Base-by-base conservation (phyloP, 2,329 filamentous ascomycete species). In the Calonectria pseudoturangicola region DNA sequence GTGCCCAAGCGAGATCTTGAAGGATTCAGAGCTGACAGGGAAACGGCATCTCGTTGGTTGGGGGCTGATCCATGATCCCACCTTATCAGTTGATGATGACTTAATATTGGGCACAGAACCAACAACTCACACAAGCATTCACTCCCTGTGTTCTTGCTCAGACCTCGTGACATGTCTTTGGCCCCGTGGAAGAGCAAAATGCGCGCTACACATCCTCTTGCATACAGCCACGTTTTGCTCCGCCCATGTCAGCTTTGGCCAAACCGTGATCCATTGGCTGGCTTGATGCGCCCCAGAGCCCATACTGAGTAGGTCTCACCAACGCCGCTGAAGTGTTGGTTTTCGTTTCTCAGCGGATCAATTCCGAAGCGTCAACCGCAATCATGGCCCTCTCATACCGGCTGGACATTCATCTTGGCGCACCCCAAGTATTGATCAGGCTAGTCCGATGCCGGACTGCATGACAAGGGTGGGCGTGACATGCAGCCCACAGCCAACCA, bases 371-470 rank as follows among this genome's bases (percentile, higher is more conserved):
- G 4, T 28, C 1, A 0, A 18, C 33, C 15, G 18, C n/a, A 25
- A 39, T 39, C 13, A 25, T 15, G 21, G 8, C 33, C 33, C n/a
- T 21, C 54, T 41, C 9, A 28, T 13, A 51, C 18, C 25, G 7
- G 16, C 33, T 10, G 21, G 45, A 48, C n/a, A 10, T 41, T 2
- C 25, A 13, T 10, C 13, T 36, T 16, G 16, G 16, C 21, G 39
- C n/a, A 7, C 21, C 36, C 54, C 25, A 41, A 25, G 39, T 2
- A 60, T 60, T 39, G 33, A 60, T 60, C 54, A 41, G 54, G 54
- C 16, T 60, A 60, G 54, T 60, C 54, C 33, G 54, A 41, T 41
- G 33, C 33, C 54, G 54, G 54, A 60, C 13, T 60, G 54, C 54
- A 60, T 60, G 54, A 8, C 13, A 27, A 39, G 39, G 25, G 54